Base-by-base conservation (phyloP, 306 rosid species). In the Vigna hirtella region DNA sequence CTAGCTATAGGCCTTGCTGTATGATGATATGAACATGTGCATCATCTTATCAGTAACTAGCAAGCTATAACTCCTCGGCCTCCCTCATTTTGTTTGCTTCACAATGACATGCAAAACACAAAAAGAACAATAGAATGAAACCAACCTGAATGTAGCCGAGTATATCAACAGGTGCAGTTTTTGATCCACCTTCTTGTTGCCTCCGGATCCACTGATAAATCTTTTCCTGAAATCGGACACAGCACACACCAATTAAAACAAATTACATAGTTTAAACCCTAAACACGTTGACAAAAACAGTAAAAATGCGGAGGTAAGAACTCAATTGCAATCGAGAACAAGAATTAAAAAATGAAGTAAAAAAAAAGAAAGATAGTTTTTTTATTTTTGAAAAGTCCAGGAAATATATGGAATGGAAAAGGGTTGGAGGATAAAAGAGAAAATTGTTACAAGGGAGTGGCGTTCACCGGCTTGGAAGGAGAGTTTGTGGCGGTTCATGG, bases 141-240 rank as follows among this genome's bases (percentile, higher is more conserved):
- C 32, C 36, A 65, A 93, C 98, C 92, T 91, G 97, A 81, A 93
- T 73, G 78, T 91, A 88, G 88, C 69, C 88, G 42, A 93, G 77
- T 77, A 91, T 75, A 74, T 93, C 97, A 69, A 77, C 76, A 13
- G 91, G 84, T 52, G 87, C 77, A 82, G 91, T 88, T 79, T 94
- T 88, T 34, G 97, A 89, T 76, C 93, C 98, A 65, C 82, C 91
- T 63, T 93, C 97, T 82, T 93, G 93, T 48, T 93, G 95, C 70
- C 97, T 87, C 86, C 84, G 52, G 51, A 93, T 88, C 97, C 98
- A 93, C 71, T 91, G 97, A 84, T 86, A 83, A 24, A 93, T 90
- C 56, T 93, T 91, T 63, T 93, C 98, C 98, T 93, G 87, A 83
- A 67, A 85, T 72, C 48, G 72, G 5, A 70, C 15, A 77, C 2